These are phyloP conservation scores for Russula compacta DNA, from an alignment of 768 basidiomycete genomes.

Conservation along the genomic window DNA sequence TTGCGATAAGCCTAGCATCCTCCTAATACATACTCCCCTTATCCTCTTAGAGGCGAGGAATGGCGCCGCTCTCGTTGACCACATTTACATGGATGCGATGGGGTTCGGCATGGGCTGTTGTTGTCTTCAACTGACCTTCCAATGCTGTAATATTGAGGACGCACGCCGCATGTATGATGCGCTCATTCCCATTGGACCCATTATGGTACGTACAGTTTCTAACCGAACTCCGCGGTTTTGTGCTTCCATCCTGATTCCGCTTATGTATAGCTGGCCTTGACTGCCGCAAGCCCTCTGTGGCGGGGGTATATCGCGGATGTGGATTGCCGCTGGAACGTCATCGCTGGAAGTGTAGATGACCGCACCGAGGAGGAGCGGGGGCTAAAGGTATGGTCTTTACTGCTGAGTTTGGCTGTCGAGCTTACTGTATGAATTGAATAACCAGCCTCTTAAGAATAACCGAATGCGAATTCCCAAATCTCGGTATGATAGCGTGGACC, in stretches of 20 bases:
- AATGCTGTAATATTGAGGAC: slow-evolving; percentile 89
- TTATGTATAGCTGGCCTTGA: slow-evolving; percentile 68
- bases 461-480: slow-evolving; percentile 87
- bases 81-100: slow-evolving; percentile 99
- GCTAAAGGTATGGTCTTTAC: slow-evolving; percentile 44
- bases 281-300: slow-evolving; percentile 91
- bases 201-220: slow-evolving; percentile 55
- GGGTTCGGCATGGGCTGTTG: slow-evolving; percentile 99
- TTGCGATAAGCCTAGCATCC: not conserved
- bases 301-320: slow-evolving; percentile 93
- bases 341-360: slow-evolving; percentile 97
- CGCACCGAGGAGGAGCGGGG: slow-evolving; percentile 94
- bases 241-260: not conserved
- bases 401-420: slow-evolving; percentile 4
- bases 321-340: slow-evolving; percentile 98
- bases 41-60: slow-evolving; percentile 63
- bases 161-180: slow-evolving; percentile 92
- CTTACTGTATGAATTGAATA: not conserved
- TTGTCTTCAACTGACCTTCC: slow-evolving; percentile 95
- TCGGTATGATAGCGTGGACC: slow-evolving; percentile 91
- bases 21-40: slow-evolving; percentile 9
- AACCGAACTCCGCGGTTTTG: not conserved
- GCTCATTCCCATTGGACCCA: slow-evolving; percentile 90
- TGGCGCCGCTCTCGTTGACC: slow-evolving; percentile 80
- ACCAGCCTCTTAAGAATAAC: slow-evolving; percentile 67